Evolutionary conservation across 257 asterid species (phyloP), one percentile per base, ranked within the genome.

Genomic region (Linderniella brevidens): DNA sequence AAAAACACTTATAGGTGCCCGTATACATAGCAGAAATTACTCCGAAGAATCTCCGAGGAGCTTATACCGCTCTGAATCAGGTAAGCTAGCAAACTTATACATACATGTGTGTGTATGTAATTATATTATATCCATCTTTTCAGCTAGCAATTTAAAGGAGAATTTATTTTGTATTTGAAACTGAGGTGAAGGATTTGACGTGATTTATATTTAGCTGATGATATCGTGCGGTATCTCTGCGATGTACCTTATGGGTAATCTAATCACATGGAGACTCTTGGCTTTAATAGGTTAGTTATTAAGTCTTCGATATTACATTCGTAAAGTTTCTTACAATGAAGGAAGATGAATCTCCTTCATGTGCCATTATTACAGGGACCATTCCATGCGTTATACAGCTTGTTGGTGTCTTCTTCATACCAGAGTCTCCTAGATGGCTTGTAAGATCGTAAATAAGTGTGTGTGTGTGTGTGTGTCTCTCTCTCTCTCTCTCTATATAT

Each of bases 341-440:
- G 9, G 9, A 13, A 11, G 9, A 25, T 25, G 32, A 25, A 25
- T 25, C 4, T 25, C 4, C 15, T 11, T 13, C 9, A 1, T 13
- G 18, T 43, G 17, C 4, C 41, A 52, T 63, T 64, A 49, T 68
- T 68, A 54, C 78, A 88, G 97, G 97, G 64, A 62, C 57, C n/a
- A 54, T 84, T 61, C 92, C 95, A 17, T 80, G 95, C 52, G 25
- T 76, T 13, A 56, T 88, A 53, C 95, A 83, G 68, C 70, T 88
- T 19, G 41, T 74, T 4, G 92, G 92, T 57, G 70, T 88, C 11
- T 45, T 65, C 58, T 58, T 78, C 66, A 76, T 80, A 55, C 95
- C 97, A 0, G 95, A 83, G 54, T 88, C 97, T 45, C 95, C 97
- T 13, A 70, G 97, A 72, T 88, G 95, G 97, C 81, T 78, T 71